Percentiles rank a stretch among this genome's conserved stretches.
phyloP scores from a whole-genome alignment of 441 rosid species.

The Dalechampia spathulata region DNA sequence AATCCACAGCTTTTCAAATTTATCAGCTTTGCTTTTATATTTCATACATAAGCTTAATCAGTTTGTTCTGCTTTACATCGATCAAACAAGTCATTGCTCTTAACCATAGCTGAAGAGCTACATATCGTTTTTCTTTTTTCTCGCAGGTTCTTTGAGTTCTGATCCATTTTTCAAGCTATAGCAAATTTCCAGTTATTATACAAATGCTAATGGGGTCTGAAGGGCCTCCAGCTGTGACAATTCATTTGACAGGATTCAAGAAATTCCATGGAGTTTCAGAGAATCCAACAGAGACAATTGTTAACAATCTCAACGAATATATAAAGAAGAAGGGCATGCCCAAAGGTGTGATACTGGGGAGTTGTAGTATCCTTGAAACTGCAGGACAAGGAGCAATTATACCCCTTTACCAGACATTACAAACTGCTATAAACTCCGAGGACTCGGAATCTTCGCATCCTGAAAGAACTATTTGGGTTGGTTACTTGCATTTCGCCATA shows the following conservation, averaged over 20 bases:
- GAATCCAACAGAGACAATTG: conserved; percentile 86
- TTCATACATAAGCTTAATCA: too few species aligned
- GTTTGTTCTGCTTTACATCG: too few species aligned
- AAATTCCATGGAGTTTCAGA: conserved; percentile 96
- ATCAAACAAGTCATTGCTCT: too few species aligned
- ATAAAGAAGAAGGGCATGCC: conserved; percentile 60
- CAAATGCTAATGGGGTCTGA: conserved; percentile 85
- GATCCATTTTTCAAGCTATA: too few species aligned
- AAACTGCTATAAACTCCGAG: conserved; percentile 37
- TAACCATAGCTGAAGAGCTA: too few species aligned
- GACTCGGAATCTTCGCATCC: conserved; percentile 40
- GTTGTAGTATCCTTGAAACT: conserved; percentile 72
- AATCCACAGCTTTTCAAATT: too few species aligned
- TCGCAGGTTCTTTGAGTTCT: too few species aligned
- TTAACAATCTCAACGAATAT: conserved; percentile 57
- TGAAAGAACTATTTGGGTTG: conserved; percentile 67
- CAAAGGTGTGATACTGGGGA: conserved; percentile 62
- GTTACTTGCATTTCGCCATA: conserved; percentile 15
- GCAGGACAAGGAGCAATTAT: conserved; percentile 80
- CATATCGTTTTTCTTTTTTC: too few species aligned
- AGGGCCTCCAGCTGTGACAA: conserved; percentile 66
- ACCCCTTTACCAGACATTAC: conserved; percentile 56
- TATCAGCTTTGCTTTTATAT: too few species aligned
- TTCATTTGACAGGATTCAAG: conserved; percentile 87
- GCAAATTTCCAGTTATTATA: too few species aligned